phyloP scores from a whole-genome alignment of 1,284 basidiomycete genomes.

The Cystodermella granulosa region DNA sequence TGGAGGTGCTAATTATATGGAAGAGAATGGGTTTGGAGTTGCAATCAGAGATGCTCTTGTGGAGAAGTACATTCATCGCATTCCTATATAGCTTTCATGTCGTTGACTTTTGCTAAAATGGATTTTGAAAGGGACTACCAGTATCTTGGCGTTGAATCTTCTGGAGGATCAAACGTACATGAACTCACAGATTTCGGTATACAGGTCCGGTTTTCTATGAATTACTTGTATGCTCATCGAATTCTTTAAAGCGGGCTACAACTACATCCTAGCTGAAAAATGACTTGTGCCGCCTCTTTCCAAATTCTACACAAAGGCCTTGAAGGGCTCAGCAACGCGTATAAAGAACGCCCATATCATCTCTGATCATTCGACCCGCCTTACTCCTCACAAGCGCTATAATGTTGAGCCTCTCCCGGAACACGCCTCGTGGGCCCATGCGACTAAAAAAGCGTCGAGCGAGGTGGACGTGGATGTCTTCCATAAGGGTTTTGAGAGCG shows the following conservation, averaged over 20 bases:
- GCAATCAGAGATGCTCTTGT: slow-evolving; percentile 60
- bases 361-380: slow-evolving; percentile 52
- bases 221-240: background rate
- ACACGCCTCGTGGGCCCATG: slow-evolving; percentile 57
- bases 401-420: slow-evolving; percentile 55
- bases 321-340: slow-evolving; percentile 35
- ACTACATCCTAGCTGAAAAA: slow-evolving; percentile 38
- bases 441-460: slow-evolving; percentile 26
- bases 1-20: slow-evolving; percentile 81
- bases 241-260: slow-evolving; percentile 54
- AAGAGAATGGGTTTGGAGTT: slow-evolving; percentile 65
- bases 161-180: slow-evolving; percentile 47
- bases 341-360: slow-evolving; percentile 40
- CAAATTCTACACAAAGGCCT: slow-evolving; percentile 32
- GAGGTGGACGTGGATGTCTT: slow-evolving; percentile 52
- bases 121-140: slow-evolving; percentile 78
- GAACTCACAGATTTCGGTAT: slow-evolving; percentile 28
- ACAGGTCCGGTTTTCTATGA: slow-evolving; percentile 22
- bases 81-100: background rate
- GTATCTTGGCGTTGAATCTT: slow-evolving; percentile 66
- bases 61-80: slow-evolving; percentile 47
- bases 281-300: slow-evolving; percentile 25
- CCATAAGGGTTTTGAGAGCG: too few species aligned
- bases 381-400: slow-evolving; percentile 54
- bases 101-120: slow-evolving; percentile 20